Evolutionary conservation across 192 early-diverging fungal species (phyloP).

Genomic region (Coemansia umbellata): DNA sequence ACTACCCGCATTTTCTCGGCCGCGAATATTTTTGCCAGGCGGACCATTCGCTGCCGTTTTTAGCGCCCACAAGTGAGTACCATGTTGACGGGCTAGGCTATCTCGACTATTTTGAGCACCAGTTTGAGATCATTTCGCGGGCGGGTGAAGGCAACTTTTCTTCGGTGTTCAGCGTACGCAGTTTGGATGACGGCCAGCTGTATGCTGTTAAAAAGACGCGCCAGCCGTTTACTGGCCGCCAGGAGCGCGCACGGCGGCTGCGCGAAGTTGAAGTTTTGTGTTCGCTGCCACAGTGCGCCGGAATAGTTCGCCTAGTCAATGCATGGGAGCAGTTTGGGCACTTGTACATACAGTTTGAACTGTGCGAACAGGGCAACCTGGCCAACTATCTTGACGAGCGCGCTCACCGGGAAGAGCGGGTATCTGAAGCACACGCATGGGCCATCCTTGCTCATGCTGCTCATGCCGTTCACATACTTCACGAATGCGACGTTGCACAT

Average conservation of each 20-base stretch:
- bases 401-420: constrained; percentile 50
- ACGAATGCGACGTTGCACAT: constrained; percentile 69
- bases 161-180: constrained; percentile 72
- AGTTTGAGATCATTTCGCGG: constrained; percentile 61
- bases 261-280: constrained; percentile 83
- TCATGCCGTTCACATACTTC: constrained; percentile 69
- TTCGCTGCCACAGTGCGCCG: constrained; percentile 52
- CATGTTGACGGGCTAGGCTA: constrained; percentile 34
- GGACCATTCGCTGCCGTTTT: constrained; percentile 29
- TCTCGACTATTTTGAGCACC: constrained; percentile 64
- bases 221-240: constrained; percentile 60
- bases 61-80: constrained; percentile 29
- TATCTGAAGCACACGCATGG: constrained; percentile 69
- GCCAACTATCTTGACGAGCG: constrained; percentile 33
- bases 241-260: constrained; percentile 66
- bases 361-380: constrained; percentile 75
- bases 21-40: constrained; percentile 34
- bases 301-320: constrained; percentile 67
- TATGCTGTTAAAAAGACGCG: constrained; percentile 85
- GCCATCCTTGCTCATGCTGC: constrained; percentile 49
- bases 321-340: constrained; percentile 93
- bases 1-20: constrained; percentile 45
- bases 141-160: constrained; percentile 84
- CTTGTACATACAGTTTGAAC: constrained; percentile 85
- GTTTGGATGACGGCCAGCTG: constrained; percentile 54